Conservation (phyloP, 371 early-diverging fungal species). For the Mycotypha africana region DNA sequence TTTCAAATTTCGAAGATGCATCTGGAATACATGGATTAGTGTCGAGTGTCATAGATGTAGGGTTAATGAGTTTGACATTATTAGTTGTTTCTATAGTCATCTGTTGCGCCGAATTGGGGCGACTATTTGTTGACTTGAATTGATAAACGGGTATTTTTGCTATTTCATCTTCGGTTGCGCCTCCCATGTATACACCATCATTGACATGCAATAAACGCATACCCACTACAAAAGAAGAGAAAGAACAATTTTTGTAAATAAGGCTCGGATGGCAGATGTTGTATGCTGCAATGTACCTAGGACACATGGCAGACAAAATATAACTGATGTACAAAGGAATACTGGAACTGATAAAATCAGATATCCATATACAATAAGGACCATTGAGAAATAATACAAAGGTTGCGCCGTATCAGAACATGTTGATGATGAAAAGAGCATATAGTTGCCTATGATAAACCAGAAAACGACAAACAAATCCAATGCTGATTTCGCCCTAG, state of each 20-base stretch:
- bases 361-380: conserved; percentile 62
- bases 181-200: conserved; percentile 54
- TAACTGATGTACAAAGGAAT: conserved; percentile 55
- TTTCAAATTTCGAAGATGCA: too few species aligned
- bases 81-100: background rate
- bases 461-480: conserved; percentile 60
- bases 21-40: conserved; percentile 3
- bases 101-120: background rate
- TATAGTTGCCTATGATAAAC: conserved; percentile 71
- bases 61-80: background rate
- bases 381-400: conserved; percentile 54
- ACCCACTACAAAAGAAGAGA: conserved; percentile 22
- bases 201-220: conserved; percentile 58
- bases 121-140: conserved; percentile 20
- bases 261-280: too few species aligned
- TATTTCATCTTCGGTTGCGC: conserved; percentile 57
- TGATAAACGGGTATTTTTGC: conserved; percentile 46
- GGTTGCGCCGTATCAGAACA: conserved; percentile 52
- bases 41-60: background rate
- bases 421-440: conserved; percentile 51
- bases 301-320: conserved; percentile 64
- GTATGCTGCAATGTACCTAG: too few species aligned
- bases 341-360: conserved; percentile 60
- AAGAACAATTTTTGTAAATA: background rate
- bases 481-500: conserved; percentile 19